Percentiles rank a stretch among this genome's conserved stretches.
phyloP scores from a whole-genome alignment of 2,329 filamentous ascomycete species.

The Colletotrichum kahawae region DNA sequence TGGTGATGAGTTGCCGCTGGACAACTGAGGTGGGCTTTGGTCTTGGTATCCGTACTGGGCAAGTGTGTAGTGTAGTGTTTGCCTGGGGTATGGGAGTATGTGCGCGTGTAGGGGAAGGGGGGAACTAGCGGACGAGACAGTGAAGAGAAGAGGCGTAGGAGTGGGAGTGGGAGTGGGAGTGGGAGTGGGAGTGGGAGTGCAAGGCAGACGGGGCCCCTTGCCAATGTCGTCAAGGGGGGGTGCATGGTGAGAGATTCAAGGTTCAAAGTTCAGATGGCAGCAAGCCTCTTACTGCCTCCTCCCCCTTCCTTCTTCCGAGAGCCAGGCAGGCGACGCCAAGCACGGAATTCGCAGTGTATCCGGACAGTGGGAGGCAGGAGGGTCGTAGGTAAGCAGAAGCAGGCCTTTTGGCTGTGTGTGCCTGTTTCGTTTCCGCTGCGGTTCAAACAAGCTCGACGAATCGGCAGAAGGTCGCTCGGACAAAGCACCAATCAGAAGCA shows the following conservation, averaged over 20 bases:
- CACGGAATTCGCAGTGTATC: background rate
- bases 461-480: background rate
- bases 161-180: background rate
- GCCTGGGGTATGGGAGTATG: background rate
- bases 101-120: constrained; percentile 4
- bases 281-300: constrained; percentile 1
- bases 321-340: background rate
- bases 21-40: background rate
- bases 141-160: background rate
- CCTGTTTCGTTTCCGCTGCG: constrained; percentile 22
- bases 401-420: background rate
- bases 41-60: background rate
- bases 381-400: background rate
- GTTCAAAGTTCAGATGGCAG: constrained; percentile 23
- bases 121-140: constrained; percentile 7
- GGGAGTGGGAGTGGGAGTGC: background rate
- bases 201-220: background rate
- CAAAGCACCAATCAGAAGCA: constrained; percentile 4
- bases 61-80: background rate
- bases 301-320: background rate
- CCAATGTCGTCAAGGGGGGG: background rate
- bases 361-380: background rate
- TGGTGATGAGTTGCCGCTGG: background rate
- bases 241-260: constrained; percentile 4
- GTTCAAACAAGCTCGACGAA: constrained; percentile 24